Base-by-base conservation (phyloP, 163 green algal species). In the Dunaliella salina region DNA sequence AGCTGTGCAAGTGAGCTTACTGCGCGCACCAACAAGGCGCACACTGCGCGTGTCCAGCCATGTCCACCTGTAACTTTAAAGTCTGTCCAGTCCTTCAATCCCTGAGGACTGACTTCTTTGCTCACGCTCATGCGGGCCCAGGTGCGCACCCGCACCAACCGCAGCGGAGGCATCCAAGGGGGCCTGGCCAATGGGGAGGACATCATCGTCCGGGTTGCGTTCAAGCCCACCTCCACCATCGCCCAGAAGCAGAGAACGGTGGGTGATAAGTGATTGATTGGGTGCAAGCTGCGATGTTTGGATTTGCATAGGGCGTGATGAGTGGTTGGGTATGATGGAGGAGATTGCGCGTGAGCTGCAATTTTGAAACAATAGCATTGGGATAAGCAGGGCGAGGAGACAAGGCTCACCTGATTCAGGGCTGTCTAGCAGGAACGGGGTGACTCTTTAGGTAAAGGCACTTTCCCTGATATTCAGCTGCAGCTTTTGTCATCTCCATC, bases 171-270 rank as follows among this genome's bases (percentile, higher is more conserved):
- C 78, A 91, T 98, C 46, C 96, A 98, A 88, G 96, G 97, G 35
- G 97, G 97, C 32, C 96, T 99, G 80, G 95, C 91, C 80, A 99
- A 99, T 87, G 97, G 97, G 35, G 97, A 99, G 92, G 87, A 96
- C 90, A 99, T 99, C 78, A 93, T 98, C 15, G 90, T 99, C 20
- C 90, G 92, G 30, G 86, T 99, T 26, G 97, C 96, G 20, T 99
- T 99, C 94, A 99, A 99, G 91, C 97, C 97, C 69, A 99, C 96
- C 3, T 96, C 94, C 59, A 99, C 97, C 34, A 99, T 99, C 83
- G 92, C 92, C 71, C 91, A 91, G 82, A 94, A 93, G 88, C 96
- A 99, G 92, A 91, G 94, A n/a, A 99, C 96, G 0, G 96, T 99
- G 18, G 96, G 97, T 1, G 40, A 50, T 50, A 8, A 50, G 40